A percentile compares a stretch with the other conserved stretches of the same genome.
These are phyloP conservation scores for Triticum turgidum DNA, from an alignment of 176 grass and related monocot species.

Conservation along the genomic window DNA sequence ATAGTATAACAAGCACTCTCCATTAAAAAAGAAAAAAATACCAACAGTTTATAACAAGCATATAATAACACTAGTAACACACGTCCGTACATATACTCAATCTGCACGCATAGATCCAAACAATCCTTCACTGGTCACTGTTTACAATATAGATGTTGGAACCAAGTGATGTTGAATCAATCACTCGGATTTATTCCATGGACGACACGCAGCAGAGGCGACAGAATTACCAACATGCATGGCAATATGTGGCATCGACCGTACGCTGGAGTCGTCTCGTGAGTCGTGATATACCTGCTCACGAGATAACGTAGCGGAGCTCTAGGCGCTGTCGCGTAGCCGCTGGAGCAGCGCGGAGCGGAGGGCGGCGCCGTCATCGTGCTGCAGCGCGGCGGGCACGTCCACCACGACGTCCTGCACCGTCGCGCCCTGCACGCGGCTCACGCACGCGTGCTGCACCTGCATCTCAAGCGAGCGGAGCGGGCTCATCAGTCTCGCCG, in stretches of 20 bases:
- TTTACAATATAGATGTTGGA: background rate
- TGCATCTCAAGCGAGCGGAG: constrained; percentile 46
- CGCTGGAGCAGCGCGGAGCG: constrained; percentile 41
- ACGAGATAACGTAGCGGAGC: background rate
- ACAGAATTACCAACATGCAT: background rate
- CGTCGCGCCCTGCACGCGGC: constrained; percentile 44
- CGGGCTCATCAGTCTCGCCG: constrained; percentile 60
- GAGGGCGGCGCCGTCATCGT: constrained; percentile 28
- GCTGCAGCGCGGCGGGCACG: constrained; percentile 41
- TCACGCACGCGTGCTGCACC: constrained; percentile 58
- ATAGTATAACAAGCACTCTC: too few species aligned
- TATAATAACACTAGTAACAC: background rate
- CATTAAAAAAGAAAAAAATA: too few species aligned
- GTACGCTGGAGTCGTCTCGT: background rate
- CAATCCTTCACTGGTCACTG: background rate
- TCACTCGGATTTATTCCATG: background rate
- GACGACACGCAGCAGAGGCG: background rate
- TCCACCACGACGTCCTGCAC: constrained; percentile 65
- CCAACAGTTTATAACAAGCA: background rate
- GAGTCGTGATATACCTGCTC: background rate
- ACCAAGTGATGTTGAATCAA: background rate
- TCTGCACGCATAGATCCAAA: background rate
- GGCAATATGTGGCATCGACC: background rate
- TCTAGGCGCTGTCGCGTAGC: constrained; percentile 24
- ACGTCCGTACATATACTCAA: background rate